These are phyloP conservation scores for Kodamaea arcana DNA, from an alignment of 1,139 yeast species.

Conservation along the genomic window DNA sequence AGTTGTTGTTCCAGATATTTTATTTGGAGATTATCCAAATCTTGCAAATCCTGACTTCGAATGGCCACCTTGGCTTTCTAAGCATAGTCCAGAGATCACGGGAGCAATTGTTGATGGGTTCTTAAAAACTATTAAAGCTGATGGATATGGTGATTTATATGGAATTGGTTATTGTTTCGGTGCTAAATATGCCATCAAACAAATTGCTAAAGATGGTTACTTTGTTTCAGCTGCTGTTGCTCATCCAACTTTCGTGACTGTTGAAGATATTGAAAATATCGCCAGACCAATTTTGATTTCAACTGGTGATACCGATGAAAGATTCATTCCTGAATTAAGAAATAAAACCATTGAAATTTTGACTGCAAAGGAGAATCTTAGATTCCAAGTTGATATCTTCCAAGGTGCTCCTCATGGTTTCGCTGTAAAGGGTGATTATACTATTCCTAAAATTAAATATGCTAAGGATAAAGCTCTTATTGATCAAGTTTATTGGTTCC, in stretches of 20 bases:
- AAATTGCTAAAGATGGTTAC: constrained; percentile 12
- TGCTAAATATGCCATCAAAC: constrained; percentile 15
- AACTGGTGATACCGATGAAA: constrained; percentile 16
- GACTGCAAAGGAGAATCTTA: constrained; percentile 21
- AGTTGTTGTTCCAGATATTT: constrained; percentile 20
- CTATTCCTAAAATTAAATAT: constrained; percentile 49
- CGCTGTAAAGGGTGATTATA: constrained; percentile 51
- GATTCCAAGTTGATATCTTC: constrained; percentile 15
- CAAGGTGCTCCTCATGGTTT: constrained; percentile 19
- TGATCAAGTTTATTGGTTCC: constrained; percentile 49
- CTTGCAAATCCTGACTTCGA: constrained; percentile 12
- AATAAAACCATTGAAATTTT: constrained; percentile 14
- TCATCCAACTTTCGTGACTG: constrained; percentile 18
- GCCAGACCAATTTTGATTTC: constrained; percentile 17
- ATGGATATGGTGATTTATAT: constrained; percentile 11
- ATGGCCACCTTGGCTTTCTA: constrained; percentile 46
- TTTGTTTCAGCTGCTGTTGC: constrained; percentile 18
- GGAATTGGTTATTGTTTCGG: constrained; percentile 21
- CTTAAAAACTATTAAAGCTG: constrained; percentile 6
- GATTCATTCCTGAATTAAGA: constrained; percentile 16
- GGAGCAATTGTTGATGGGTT: constrained; percentile 16
- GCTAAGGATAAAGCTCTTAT: constrained; percentile 66
- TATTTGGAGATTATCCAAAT: constrained; percentile 16
- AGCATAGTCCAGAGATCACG: constrained; percentile 49
- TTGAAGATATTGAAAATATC: constrained; percentile 16